Evolutionary conservation across 345 rosid genomes (phyloP), one percentile per base, ranked within the genome.

Genomic region (Garcia nutans): DNA sequence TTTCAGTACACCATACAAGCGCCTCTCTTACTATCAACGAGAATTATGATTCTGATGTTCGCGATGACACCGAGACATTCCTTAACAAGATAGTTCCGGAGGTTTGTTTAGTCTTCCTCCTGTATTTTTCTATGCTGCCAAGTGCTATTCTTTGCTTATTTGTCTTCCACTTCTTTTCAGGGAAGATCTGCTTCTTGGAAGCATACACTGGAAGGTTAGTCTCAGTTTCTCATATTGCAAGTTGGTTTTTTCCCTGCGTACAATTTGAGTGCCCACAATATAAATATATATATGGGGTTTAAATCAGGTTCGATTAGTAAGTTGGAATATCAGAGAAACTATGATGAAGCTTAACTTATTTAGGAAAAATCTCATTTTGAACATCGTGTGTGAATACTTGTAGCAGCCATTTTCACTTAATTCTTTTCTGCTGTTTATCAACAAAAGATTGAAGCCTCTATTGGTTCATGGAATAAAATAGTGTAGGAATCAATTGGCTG

Each of bases 1-100:
- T 75, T 68, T 41, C 79, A 93, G 97, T 95, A 82, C 99, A 93
- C 58, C 99, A 95, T 80, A 91, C 96, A 24, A 95, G 99, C 73
- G 99, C 97, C 76, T 95, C 99, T 62, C 89, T 95, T 68, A 95
- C 97, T 3, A 91, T 95, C 87, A 95, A 95, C 67, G 99, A 93
- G 90, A 93, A 95, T 73, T 95, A 90, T 70, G 99, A 95, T 77
- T 87, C 97, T 52, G 97, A 93, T 86, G 97, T 95, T 79, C 88
- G 94, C 52, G 92, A 85, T 60, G 99, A 95, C 85, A 95, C 92
- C 11, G 97, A 93, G 87, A 95, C 96, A 19, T 95, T 95, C 86
- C 93, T 95, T 83, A 93, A 91, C 86, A 85, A 79, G 74, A 88
- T 95, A 80, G 94, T 95, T 71, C 99, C 99, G 3, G 97, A 95